phyloP scores from a whole-genome alignment of 768 basidiomycete genomes.

The Russula emetica region DNA sequence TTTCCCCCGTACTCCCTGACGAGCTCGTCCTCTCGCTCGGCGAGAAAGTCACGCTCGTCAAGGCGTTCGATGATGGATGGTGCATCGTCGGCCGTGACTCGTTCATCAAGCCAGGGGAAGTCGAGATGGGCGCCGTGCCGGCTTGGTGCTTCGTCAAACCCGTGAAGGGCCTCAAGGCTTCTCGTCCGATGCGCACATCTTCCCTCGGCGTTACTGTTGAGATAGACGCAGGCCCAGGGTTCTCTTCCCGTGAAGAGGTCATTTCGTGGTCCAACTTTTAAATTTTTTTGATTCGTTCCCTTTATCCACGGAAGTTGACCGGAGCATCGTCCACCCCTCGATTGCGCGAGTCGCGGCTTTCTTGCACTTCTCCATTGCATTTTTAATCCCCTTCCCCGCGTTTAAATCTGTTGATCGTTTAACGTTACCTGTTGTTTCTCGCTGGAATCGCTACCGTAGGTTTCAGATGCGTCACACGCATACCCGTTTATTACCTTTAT shows the following conservation, averaged over 20 bases:
- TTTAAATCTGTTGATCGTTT: not conserved
- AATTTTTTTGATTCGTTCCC: not conserved
- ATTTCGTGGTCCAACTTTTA: conserved; percentile 72
- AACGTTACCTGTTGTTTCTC: conserved; percentile 8
- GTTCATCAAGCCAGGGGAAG: conserved; percentile 36
- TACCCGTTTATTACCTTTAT: conserved; percentile 7
- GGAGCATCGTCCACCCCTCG: not conserved
- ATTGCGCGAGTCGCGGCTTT: conserved; percentile 6
- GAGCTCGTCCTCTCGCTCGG: conserved; percentile 58
- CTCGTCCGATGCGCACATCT: conserved; percentile 58
- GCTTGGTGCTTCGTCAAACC: conserved; percentile 73
- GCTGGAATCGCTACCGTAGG: conserved; percentile 3
- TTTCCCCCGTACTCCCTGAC: conserved; percentile 67
- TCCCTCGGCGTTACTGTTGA: conserved; percentile 64
- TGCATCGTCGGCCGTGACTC: conserved; percentile 61
- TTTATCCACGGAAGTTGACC: not conserved
- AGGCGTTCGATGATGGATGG: conserved; percentile 77
- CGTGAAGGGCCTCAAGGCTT: conserved; percentile 52
- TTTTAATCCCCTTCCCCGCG: not conserved
- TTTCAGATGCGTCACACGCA: conserved; percentile 17
- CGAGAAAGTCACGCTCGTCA: conserved; percentile 56
- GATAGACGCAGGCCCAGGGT: conserved; percentile 39
- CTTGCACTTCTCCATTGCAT: not conserved
- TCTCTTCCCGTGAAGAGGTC: conserved; percentile 45
- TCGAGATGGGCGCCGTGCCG: conserved; percentile 69